These are phyloP conservation scores for Crataegus laevigata DNA, from an alignment of 306 rosid species.

Conservation along the genomic window DNA sequence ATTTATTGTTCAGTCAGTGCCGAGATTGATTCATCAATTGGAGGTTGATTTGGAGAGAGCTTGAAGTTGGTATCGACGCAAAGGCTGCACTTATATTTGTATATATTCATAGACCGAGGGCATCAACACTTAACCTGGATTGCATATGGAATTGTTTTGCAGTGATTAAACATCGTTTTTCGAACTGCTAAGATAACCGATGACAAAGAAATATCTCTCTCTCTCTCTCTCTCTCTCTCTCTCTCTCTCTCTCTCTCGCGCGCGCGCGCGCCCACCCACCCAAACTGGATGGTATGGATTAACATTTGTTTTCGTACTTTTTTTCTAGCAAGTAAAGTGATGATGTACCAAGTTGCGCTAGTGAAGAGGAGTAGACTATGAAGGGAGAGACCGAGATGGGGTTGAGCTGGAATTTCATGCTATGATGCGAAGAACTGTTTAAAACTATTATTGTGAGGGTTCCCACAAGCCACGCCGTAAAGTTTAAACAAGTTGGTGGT, in stretches of 20 bases:
- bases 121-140: background rate
- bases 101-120: background rate
- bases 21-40: background rate
- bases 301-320: too few relatives aligned
- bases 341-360: background rate
- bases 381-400: background rate
- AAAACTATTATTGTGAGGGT: background rate
- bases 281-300: too few relatives aligned
- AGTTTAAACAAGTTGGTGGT: background rate
- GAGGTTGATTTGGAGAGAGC: background rate
- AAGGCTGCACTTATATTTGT: conserved; percentile 3
- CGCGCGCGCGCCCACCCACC: too few relatives aligned
- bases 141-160: background rate
- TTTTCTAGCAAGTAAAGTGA: background rate
- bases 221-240: too few relatives aligned
- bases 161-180: too few relatives aligned
- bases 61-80: background rate
- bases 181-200: too few relatives aligned
- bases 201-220: too few relatives aligned
- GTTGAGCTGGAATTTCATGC: background rate
- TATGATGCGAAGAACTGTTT: background rate
- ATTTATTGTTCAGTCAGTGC: background rate
- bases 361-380: background rate
- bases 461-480: background rate
- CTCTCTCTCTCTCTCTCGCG: too few relatives aligned